Conservation (phyloP, 2,329 filamentous ascomycete species). For the Spiromastix sp. region DNA sequence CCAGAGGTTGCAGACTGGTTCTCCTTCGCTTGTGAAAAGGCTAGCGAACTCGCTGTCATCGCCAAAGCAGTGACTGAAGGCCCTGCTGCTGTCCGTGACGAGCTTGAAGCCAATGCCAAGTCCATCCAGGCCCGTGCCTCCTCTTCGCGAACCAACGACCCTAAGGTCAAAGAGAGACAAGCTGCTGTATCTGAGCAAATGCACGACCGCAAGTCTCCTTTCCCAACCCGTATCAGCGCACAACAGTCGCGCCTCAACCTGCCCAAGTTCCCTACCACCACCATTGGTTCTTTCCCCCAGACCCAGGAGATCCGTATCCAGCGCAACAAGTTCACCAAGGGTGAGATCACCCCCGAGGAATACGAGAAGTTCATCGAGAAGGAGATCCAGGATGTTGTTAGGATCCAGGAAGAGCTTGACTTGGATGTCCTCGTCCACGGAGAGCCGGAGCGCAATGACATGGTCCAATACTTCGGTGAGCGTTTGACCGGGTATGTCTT, state of each 20-base stretch:
- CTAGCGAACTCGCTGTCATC: slow-evolving; percentile 77
- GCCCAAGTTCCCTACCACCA: slow-evolving; percentile 96
- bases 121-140: slow-evolving; percentile 83
- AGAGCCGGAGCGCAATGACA: slow-evolving; percentile 99
- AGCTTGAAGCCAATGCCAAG: slow-evolving; percentile 95
- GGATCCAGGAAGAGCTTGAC: slow-evolving; percentile 95
- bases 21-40: slow-evolving; percentile 95
- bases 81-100: slow-evolving; percentile 70
- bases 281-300: slow-evolving; percentile 98
- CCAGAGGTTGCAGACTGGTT: slow-evolving; percentile 95
- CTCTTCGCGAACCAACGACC: slow-evolving; percentile 93
- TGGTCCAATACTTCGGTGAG: slow-evolving; percentile 99
- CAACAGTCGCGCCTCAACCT: slow-evolving; percentile 91
- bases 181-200: slow-evolving; percentile 69
- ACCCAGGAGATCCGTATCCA: slow-evolving; percentile 96
- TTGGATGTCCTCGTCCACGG: slow-evolving; percentile 97
- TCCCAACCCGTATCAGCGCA: slow-evolving; percentile 71
- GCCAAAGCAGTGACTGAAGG: slow-evolving; percentile 95
- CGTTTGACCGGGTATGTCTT: slow-evolving; percentile 93
- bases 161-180: slow-evolving; percentile 93
- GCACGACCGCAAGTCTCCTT: slow-evolving; percentile 89
- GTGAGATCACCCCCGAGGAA: slow-evolving; percentile 80
- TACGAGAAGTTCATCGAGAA: slow-evolving; percentile 99
- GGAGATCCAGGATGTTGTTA: slow-evolving; percentile 90
- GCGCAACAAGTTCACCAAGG: slow-evolving; percentile 98